Evolutionary conservation across 106 monocot species (phyloP).

Genomic region (Dioscorea zingiberensis): DNA sequence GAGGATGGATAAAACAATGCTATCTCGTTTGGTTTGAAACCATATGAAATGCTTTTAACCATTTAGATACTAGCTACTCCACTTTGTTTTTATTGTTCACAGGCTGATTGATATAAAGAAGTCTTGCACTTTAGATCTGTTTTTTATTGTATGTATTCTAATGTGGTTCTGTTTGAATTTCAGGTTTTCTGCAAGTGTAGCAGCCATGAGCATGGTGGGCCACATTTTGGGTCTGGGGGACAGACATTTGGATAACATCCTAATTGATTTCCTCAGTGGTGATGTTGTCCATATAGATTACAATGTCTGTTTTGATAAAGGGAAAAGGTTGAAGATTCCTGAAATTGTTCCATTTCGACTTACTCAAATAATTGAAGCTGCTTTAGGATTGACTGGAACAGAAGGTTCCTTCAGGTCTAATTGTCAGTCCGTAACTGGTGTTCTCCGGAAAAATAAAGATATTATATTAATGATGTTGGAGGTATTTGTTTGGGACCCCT

Average conservation of each 20-base stretch:
- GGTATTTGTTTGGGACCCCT: conserved; percentile 96
- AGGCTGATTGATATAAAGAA: no score
- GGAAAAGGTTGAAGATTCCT: conserved; percentile 84
- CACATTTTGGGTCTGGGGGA: conserved; percentile 94
- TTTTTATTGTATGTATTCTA: not conserved
- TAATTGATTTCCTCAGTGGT: conserved; percentile 81
- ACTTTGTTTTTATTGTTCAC: no score
- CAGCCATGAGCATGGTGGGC: conserved; percentile 96
- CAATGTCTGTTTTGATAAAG: conserved; percentile 97
- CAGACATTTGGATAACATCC: conserved; percentile 95
- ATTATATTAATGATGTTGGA: conserved; percentile 85
- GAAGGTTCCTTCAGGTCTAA: conserved; percentile 81
- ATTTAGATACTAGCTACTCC: no score
- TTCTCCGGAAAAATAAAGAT: conserved; percentile 87
- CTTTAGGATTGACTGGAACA: conserved; percentile 86
- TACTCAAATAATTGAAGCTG: conserved; percentile 91
- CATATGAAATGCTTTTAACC: no score
- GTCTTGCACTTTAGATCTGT: no score
- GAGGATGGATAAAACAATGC: no score
- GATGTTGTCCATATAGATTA: conserved; percentile 98
- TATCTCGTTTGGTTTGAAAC: no score
- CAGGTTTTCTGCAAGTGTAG: conserved; percentile 91
- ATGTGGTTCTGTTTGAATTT: not conserved
- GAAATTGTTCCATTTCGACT: conserved; percentile 99
- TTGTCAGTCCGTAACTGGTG: conserved; percentile 65